phyloP scores from a whole-genome alignment of 2,329 filamentous ascomycete genomes.

The Lachnellula willkommii region DNA sequence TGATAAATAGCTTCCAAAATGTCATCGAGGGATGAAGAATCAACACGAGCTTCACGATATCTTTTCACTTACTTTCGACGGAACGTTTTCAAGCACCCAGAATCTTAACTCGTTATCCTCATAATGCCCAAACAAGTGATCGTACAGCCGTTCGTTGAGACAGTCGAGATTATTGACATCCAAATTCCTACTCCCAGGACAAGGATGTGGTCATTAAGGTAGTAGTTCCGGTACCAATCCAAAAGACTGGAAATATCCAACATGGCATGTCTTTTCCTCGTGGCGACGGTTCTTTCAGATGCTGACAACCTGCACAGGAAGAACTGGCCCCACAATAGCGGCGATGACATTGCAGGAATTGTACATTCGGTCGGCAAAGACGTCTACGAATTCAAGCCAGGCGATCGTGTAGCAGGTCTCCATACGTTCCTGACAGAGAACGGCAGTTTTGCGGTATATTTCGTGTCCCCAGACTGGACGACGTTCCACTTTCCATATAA shows the following conservation, averaged over 20 bases:
- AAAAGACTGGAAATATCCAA: conserved; percentile 23
- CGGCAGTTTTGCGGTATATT: conserved; percentile 57
- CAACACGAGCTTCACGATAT: background rate
- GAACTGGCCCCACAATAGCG: conserved; percentile 15
- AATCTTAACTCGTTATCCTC: background rate
- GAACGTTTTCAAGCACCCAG: too few relatives aligned
- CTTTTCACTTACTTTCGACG: background rate
- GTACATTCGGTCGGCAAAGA: conserved; percentile 43
- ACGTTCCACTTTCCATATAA: conserved; percentile 38
- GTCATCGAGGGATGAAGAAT: too few relatives aligned
- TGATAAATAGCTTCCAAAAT: too few relatives aligned
- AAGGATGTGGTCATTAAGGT: conserved; percentile 10
- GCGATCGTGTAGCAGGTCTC: conserved; percentile 43
- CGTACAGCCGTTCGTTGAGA: conserved; percentile 9
- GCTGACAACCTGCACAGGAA: conserved; percentile 7
- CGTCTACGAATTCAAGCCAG: conserved; percentile 37
- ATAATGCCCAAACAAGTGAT: conserved; percentile 13
- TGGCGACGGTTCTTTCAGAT: background rate
- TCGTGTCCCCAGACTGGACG: conserved; percentile 47
- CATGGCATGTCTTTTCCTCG: conserved; percentile 5
- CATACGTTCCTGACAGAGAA: conserved; percentile 43
- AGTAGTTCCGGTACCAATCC: conserved; percentile 22
- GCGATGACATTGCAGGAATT: conserved; percentile 33
- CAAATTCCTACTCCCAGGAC: conserved; percentile 7
- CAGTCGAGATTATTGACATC: conserved; percentile 7